These are phyloP conservation scores for Globisporangium megalacanthum DNA, from an alignment of 352 stramenopile species.

Conservation along the genomic window DNA sequence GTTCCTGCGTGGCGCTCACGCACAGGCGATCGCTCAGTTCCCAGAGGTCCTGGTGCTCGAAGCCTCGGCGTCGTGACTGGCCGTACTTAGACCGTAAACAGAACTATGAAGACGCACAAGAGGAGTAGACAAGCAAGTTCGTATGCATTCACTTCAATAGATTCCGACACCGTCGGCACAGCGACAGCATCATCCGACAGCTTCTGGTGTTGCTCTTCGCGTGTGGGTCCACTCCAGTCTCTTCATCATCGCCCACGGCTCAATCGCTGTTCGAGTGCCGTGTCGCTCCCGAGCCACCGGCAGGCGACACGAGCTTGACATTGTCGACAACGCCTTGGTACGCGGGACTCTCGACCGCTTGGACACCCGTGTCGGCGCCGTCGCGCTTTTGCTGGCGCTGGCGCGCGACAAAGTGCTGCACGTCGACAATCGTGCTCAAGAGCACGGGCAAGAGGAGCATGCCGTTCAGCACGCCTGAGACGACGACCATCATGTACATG, in stretches of 20 bases:
- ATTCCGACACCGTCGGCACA: neutral
- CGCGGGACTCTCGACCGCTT: slow-evolving; percentile 19
- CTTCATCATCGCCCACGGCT: neutral
- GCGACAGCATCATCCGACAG: too few species aligned
- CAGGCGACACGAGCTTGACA: slow-evolving; percentile 12
- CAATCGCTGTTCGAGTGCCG: slow-evolving; percentile 26
- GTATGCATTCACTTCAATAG: slow-evolving; percentile 4
- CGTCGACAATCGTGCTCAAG: slow-evolving; percentile 46
- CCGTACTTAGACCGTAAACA: neutral
- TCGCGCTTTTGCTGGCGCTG: slow-evolving; percentile 20
- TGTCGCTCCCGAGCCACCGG: slow-evolving; percentile 12
- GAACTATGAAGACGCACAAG: neutral
- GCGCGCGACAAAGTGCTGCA: slow-evolving; percentile 33
- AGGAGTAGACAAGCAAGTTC: too few species aligned
- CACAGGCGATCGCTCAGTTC: slow-evolving; percentile 21
- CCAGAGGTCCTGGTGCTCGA: slow-evolving; percentile 25
- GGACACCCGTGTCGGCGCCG: neutral
- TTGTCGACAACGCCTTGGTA: slow-evolving; percentile 15
- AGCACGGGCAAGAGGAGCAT: slow-evolving; percentile 61
- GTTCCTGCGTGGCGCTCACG: slow-evolving; percentile 38
- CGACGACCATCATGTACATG: slow-evolving; percentile 86
- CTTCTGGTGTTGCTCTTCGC: neutral
- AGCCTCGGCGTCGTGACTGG: neutral
- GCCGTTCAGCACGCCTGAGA: slow-evolving; percentile 77
- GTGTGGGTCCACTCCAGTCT: too few species aligned